Evolutionary conservation across 306 rosid species (phyloP).

Genomic region (Biancaea sappan): DNA sequence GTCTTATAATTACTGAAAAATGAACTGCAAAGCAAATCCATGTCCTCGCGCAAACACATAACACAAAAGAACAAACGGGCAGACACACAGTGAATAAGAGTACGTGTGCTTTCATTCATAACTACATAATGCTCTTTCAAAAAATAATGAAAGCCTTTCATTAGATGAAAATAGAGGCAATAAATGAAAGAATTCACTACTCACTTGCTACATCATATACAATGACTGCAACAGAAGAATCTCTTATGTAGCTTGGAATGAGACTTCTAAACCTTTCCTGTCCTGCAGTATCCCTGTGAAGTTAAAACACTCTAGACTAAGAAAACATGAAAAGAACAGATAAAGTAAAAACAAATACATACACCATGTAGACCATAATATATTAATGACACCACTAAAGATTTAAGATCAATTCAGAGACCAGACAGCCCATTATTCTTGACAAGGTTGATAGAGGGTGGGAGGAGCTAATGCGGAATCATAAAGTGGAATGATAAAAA

Average conservation of each 20-base stretch:
- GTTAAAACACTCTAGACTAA: conserved; percentile 18
- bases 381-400: neutral
- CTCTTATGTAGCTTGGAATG: conserved; percentile 98
- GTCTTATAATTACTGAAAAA: neutral
- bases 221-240: conserved; percentile 94
- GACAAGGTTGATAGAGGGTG: neutral
- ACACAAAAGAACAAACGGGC: neutral
- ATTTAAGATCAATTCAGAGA: neutral
- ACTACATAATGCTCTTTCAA: neutral
- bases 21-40: conserved; percentile 23
- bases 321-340: conserved; percentile 20
- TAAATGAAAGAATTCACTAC: conserved; percentile 35
- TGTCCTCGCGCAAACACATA: conserved; percentile 14
- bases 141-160: conserved; percentile 4
- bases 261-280: conserved; percentile 99
- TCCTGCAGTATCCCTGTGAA: conserved; percentile 96
- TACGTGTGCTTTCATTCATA: neutral
- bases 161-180: conserved; percentile 7
- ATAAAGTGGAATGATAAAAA: neutral
- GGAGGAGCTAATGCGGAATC: neutral
- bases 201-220: conserved; percentile 93
- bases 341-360: neutral
- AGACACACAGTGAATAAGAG: neutral
- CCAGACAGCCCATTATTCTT: neutral
- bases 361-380: neutral